Conservation (phyloP, 495 filamentous ascomycete genomes). For the Penicillium macrosclerotiorum region DNA sequence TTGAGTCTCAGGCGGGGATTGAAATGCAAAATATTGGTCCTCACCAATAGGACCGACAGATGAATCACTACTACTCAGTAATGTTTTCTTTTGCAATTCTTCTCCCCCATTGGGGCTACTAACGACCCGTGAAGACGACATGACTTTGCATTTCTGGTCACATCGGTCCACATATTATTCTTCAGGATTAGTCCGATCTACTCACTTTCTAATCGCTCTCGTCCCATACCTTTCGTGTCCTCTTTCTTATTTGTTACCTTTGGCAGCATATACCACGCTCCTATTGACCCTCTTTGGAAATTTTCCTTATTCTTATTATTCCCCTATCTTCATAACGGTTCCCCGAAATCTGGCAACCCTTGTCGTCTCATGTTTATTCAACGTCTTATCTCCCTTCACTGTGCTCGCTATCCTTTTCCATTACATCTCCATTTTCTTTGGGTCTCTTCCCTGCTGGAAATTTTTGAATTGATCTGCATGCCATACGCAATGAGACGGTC, state of each 20-base stretch:
- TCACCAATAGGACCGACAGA: constrained; percentile 13
- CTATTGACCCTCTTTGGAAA: constrained; percentile 6
- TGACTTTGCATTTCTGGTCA: constrained; percentile 11
- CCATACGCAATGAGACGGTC: neutral
- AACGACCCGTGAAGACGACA: constrained; percentile 23
- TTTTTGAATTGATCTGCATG: neutral
- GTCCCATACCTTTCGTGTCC: constrained; percentile 15
- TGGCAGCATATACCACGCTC: neutral
- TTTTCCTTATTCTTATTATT: neutral
- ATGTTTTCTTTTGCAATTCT: neutral
- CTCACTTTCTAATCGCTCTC: constrained; percentile 13
- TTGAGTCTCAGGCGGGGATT: constrained; percentile 54
- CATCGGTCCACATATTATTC: constrained; percentile 3
- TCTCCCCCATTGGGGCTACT: constrained; percentile 10
- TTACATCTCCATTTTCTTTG: neutral
- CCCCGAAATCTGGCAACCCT: neutral
- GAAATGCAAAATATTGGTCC: constrained; percentile 58
- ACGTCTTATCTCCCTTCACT: neutral
- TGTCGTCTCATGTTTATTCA: neutral
- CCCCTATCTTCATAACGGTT: too few relatives aligned
- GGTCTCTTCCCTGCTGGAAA: neutral
- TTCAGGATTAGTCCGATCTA: constrained; percentile 13
- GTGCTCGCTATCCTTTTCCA: neutral
- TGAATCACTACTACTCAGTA: neutral
- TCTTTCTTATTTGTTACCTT: constrained; percentile 4